Base-by-base conservation (phyloP, 2,329 filamentous ascomycete species). In the Diaporthe vexans region DNA sequence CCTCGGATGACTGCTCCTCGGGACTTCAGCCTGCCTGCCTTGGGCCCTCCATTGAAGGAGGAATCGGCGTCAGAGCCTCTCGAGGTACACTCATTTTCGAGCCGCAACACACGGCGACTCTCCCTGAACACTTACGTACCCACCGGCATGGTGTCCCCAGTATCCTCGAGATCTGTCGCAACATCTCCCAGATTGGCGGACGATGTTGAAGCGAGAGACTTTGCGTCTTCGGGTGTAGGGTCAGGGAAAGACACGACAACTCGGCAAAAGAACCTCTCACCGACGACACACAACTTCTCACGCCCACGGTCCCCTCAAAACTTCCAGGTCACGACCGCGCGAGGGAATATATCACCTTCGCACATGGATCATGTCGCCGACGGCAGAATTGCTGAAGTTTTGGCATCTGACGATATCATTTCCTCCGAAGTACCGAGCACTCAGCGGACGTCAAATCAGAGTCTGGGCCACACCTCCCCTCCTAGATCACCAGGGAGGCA, bases 41-140 rank as follows among this genome's bases (percentile, higher is more conserved):
- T 43, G 13, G 48, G 13, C 3, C 26, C 33, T 13, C n/a, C 26
- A 4, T 10, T 43, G 24, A 35, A 37, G 40, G 69, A 33, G 46
- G 8, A 40, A 8, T 19, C 52, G 13, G 43, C 56, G 21, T 24
- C 33, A 24, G 54, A 54, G 9, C 9, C 37, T 24, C 33, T 9
- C 4, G 43, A 63, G n/a, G 29, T 24, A 21, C 40, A 19, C 10
- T 58, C 51, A 29, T 26, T 61, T 26, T 52, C 67, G n/a, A 74
- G 43, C 24, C 73, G 61, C 29, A 74, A 74, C 29, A 72, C 72
- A 24, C 35, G 48, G 35, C 33, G 72, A 15, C 35, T 65, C 1
- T 74, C 72, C 0, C 51, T 74, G 1, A 72, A 75, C 21, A 70
- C 74, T 15, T 74, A 75, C 19, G 24, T 58, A 7, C 74, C 74